Conservation (phyloP, 176 grass and related monocot genomes). For the Zea mays region Zm-B73-REFERENCE-NAM-5.0 NC_050101.1:164963501-164964000, state of each 20-base stretch:
- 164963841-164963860: background rate
- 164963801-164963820: background rate
- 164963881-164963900: background rate
- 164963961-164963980: no score
- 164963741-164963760: no score
- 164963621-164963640: conserved; percentile 37
- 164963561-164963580: conserved; percentile 32
- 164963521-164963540: conserved; percentile 35
- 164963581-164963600: conserved; percentile 20
- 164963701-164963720: no score
- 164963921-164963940: no score
- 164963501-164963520: conserved; percentile 5
- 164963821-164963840: background rate
- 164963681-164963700: no score
- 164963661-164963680: background rate
- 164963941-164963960: background rate
- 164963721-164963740: no score
- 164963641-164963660: conserved; percentile 32
- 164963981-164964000: no score
- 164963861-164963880: background rate
- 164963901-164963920: background rate
- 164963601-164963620: conserved; percentile 52
- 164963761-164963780: background rate
- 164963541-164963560: conserved; percentile 14
- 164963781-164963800: background rate